Evolutionary conservation across 805 yeast species (phyloP), one percentile per base, ranked within the genome.

Genomic region (Phaffomyces antillensis): DNA sequence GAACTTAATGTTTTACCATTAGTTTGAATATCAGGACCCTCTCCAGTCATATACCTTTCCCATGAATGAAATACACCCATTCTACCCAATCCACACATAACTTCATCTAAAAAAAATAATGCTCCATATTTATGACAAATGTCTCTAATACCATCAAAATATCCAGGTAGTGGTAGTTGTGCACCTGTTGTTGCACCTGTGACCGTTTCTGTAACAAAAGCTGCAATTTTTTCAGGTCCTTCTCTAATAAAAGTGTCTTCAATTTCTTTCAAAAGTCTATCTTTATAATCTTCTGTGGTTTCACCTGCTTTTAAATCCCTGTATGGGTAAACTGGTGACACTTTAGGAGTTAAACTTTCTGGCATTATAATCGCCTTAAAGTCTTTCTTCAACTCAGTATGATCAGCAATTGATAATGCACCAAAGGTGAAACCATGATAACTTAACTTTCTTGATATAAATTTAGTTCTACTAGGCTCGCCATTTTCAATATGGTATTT

Each of bases 31-130:
- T 74, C 77, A 44, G 79, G 79, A 17, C 71, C 71, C 37, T 59
- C 64, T 23, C 67, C 67, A 24, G 48, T 49, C 54, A 62, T 49
- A 48, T 44, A 59, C 45, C 66, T 68, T 47, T 71, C 73, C 70
- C 75, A 73, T 36, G 73, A 74, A 57, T 63, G 67, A 53, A 66
- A 65, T 11, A 68, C 59, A 36, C 79, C 79, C 56, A 71, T 65
- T 51, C 80, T 65, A 24, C 80, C 81, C 45, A 71, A 61, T 30
- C 81, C 81, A 55, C 77, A 72, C 79, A 75, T 74, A 37, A 75
- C 75, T 60, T 76, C 80, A 55, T 76, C 81, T 40, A 73, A 59
- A 58, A 72, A 66, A 53, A 76, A 62, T 45, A 75, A 58, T 20
- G 71, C 70, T 39, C 75, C 79, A 54, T 75, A 73, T 58, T 75